phyloP scores from a whole-genome alignment of 23 red algal genomes.

The Gracilaria caudata region DNA sequence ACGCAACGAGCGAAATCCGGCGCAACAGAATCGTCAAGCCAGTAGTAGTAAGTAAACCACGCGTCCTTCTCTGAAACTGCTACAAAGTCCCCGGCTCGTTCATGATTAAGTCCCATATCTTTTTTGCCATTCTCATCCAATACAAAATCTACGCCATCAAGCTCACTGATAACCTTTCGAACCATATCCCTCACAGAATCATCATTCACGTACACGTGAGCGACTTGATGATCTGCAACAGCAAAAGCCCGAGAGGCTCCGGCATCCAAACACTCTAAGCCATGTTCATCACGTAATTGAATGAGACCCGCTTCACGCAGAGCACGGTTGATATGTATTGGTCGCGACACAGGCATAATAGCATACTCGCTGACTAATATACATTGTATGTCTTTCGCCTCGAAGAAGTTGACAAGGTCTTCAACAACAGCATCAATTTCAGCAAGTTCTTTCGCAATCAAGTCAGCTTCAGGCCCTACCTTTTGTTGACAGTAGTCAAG shows the following conservation, averaged over 20 bases:
- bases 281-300: constrained; percentile 43
- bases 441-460: constrained; percentile 44
- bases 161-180: constrained; percentile 3
- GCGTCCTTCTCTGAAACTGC: constrained; percentile 53
- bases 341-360: constrained; percentile 45
- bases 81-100: constrained; percentile 71
- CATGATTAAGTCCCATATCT: constrained; percentile 46
- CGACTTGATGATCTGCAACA: constrained; percentile 78
- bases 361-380: constrained; percentile 77
- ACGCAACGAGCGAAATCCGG: constrained; percentile 82
- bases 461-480: constrained; percentile 35
- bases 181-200: constrained; percentile 31
- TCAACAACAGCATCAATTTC: constrained; percentile 68
- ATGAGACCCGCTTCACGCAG: constrained; percentile 63
- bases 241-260: constrained; percentile 75
- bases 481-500: constrained; percentile 79
- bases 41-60: constrained; percentile 89
- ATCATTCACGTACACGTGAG: constrained; percentile 84
- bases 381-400: constrained; percentile 36
- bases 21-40: constrained; percentile 67
- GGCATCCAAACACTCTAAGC: constrained; percentile 60
- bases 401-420: constrained; percentile 64
- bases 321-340: constrained; percentile 76
- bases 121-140: constrained; percentile 59
- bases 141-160: constrained; percentile 65